phyloP scores from a whole-genome alignment of 1,139 yeast genomes.

The Kurtzmaniella natalensis region DNA sequence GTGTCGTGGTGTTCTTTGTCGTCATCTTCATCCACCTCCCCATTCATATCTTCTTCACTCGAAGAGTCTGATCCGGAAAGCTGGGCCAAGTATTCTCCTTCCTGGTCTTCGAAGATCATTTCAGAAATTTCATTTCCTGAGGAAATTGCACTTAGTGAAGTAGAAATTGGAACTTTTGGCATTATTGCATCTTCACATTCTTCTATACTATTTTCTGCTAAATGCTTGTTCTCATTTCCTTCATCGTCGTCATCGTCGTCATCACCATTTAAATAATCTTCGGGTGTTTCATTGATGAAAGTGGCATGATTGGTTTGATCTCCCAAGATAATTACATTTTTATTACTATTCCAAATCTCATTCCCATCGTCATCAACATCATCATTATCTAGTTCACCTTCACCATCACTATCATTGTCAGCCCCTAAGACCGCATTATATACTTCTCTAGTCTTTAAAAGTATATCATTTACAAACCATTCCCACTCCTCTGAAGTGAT shows the following conservation, averaged over 20 bases:
- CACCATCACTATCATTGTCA: constrained; percentile 24
- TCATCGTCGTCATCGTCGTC: constrained; percentile 16
- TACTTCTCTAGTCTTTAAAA: constrained; percentile 42
- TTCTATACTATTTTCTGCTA: constrained; percentile 16
- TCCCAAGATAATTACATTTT: constrained; percentile 27
- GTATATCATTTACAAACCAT: constrained; percentile 41
- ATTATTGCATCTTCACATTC: constrained; percentile 17
- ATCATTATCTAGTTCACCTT: constrained; percentile 13
- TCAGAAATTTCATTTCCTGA: constrained; percentile 18
- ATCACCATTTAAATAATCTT: constrained; percentile 7
- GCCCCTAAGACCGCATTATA: constrained; percentile 46
- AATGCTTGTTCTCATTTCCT: constrained; percentile 16
- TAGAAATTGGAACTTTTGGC: constrained; percentile 16
- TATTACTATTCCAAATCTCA: constrained; percentile 11
- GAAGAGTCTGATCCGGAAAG: constrained; percentile 37
- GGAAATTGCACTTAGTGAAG: constrained; percentile 20
- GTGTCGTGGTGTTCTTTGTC: constrained; percentile 10
- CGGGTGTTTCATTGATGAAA: constrained; percentile 21
- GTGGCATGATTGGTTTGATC: constrained; percentile 33
- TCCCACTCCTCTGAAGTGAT: constrained; percentile 39
- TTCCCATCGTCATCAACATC: constrained; percentile 9
- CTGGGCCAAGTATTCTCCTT: constrained; percentile 29
- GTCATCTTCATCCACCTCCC: constrained; percentile 10
- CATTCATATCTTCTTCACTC: constrained; percentile 29
- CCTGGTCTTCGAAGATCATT: constrained; percentile 15